Evolutionary conservation across 1,139 yeast genomes (phyloP), one percentile per base, ranked within the genome.

Genomic region (Lodderomyces beijingensis): DNA sequence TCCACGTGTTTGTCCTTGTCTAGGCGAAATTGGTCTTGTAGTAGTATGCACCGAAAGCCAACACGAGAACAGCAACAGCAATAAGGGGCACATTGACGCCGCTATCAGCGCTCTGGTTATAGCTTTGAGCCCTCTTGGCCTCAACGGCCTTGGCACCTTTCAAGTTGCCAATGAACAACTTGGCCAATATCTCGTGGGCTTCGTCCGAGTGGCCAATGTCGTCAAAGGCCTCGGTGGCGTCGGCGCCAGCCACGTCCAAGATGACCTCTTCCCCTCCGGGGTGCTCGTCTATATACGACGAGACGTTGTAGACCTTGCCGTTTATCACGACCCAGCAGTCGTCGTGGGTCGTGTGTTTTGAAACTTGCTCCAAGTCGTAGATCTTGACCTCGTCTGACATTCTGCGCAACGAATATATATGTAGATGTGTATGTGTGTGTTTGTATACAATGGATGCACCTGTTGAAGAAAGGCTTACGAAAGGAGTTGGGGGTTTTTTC

Each of bases 121-220:
- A 31, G 28, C 34, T 22, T 33, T 41, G 41, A 22, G 43, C 40
- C 25, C 37, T 39, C 29, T 40, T 40, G 16, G 33, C 34, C 19
- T 33, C 37, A 18, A 31, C 34, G 12, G 33, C 34, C 30, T 39
- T 65, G 33, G 68, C 73, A 27, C 74, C 74, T 47, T 68, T 68
- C 34, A 68, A 60, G 36, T 51, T 61, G 32, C 98, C 98, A 41
- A 89, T 70, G 48, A 74, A 69, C 51, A 88, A 65, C 28, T 74
- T 76, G 30, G 65, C 69, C 51, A 93, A 70, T 43, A 83, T 71
- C 47, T 82, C 93, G 47, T 79, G 78, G 23, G 98, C 97, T 49
- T 89, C 96, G 46, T 89, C 96, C 25, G 97, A 88, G 63, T 91
- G 99, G 26, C 98, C 98, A 53, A 91, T 89, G 56, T 91, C 98